Base-by-base conservation (phyloP, 2,329 filamentous ascomycete genomes). In the Colletotrichum sp. region DNA sequence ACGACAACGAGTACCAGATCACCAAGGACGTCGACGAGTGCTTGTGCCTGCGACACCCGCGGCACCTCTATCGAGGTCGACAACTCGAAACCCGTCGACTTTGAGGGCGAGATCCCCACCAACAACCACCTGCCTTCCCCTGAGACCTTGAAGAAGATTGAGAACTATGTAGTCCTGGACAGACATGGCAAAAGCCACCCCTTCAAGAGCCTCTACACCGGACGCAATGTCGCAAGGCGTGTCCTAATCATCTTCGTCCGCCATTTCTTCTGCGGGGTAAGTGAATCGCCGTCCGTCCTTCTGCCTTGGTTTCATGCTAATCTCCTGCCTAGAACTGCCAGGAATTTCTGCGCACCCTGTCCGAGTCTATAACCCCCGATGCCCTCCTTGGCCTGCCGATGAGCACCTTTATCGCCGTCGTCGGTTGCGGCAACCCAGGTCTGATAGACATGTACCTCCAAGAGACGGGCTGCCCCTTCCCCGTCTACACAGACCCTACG, bases 191-290 rank as follows among this genome's bases (percentile, higher is more conserved):
- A 90, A 71, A 84, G 89, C 16, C 88, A 89, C 58, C 85, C 89
- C 0, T 95, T 95, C 83, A 90, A 90, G 83, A 91, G 89, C 78
- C 84, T 94, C 32, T 93, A 93, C 81, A 88, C 86, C 39, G 90
- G 91, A 6, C 86, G 83, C 62, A 89, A 90, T 70, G 86, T 87
- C 4, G 86, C 89, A 15, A 85, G 88, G 22, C 86, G 92, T 4
- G 91, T 94, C 32, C 87, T 96, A 36, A 84, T 95, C 56, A 91
- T 96, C 78, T 96, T 96, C 81, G 89, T 96, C 73, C 90, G 94
- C 60, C 94, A 96, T 85, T 96, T 96, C 84, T 95, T 94, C 87
- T 96, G 94, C 81, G 93, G 93, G 43, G 94, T 95, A 88, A 83
- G 93, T 88, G 9, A 39, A 13, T 48, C 43, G 15, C 15, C 48